Conservation (phyloP, 345 rosid species). For the Fremontodendron californicum region DNA sequence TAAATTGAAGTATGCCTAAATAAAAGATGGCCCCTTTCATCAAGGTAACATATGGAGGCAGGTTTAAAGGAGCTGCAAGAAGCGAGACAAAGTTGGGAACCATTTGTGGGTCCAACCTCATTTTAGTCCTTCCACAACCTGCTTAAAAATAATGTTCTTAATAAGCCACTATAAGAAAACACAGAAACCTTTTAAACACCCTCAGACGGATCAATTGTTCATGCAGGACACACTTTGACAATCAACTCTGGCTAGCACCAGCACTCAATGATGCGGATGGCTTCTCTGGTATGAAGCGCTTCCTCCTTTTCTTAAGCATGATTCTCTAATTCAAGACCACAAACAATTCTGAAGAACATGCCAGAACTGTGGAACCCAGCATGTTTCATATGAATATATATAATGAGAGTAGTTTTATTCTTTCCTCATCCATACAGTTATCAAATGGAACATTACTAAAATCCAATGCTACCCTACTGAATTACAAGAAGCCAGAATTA, state of each 20-base stretch:
- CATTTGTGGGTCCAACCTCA: neutral
- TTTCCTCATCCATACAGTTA: slow-evolving; percentile 4
- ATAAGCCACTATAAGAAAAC: neutral
- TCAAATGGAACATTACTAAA: neutral
- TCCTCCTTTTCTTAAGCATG: neutral
- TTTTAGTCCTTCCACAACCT: neutral
- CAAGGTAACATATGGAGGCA: neutral
- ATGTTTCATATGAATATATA: neutral
- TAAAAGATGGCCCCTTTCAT: neutral
- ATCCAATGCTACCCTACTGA: neutral
- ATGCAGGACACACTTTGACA: neutral
- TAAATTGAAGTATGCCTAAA: neutral
- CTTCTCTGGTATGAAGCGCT: neutral
- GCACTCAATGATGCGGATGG: too few relatives aligned
- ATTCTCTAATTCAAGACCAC: neutral
- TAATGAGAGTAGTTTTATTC: neutral
- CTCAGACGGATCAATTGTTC: neutral
- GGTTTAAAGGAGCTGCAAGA: neutral
- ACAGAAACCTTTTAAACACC: neutral
- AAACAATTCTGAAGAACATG: neutral
- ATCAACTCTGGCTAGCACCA: neutral
- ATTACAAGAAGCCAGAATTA: neutral
- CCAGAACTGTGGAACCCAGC: neutral
- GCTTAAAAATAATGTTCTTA: neutral
- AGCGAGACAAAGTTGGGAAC: neutral